These are phyloP conservation scores for Amanita polypyramis DNA, from an alignment of 768 basidiomycete species.

Conservation along the genomic window DNA sequence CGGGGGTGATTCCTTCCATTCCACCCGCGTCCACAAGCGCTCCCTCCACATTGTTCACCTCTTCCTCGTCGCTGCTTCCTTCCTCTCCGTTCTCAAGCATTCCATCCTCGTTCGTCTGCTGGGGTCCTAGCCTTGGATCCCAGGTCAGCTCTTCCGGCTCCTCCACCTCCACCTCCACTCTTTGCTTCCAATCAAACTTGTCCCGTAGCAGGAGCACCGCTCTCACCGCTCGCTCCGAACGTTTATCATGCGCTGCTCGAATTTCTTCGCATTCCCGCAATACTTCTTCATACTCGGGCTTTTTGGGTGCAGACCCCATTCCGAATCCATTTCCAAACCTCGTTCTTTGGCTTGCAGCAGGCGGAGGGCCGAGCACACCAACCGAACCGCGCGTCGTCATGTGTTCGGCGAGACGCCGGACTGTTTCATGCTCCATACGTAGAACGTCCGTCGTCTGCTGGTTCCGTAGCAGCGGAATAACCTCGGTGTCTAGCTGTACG, in stretches of 20 bases:
- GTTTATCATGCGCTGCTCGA: constrained; percentile 57
- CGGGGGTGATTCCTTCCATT: too few species aligned
- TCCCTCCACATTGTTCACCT: constrained; percentile 22
- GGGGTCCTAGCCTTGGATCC: constrained; percentile 40
- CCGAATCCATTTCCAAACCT: constrained; percentile 11
- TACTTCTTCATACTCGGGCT: constrained; percentile 53
- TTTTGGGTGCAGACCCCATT: constrained; percentile 19
- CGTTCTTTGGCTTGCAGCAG: constrained; percentile 10
- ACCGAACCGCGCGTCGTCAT: constrained; percentile 51
- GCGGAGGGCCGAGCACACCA: constrained; percentile 33
- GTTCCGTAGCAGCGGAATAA: constrained; percentile 67
- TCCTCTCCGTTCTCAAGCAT: constrained; percentile 14
- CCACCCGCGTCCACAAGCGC: constrained; percentile 17
- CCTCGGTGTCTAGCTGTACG: constrained; percentile 58
- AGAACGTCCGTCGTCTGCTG: constrained; percentile 75
- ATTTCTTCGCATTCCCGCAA: constrained; percentile 58
- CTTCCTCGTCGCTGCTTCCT: constrained; percentile 18
- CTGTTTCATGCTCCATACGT: constrained; percentile 58
- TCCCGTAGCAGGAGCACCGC: constrained; percentile 73
- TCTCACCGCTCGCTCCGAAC: constrained; percentile 68
- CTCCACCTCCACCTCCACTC: constrained; percentile 71
- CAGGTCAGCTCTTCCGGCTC: constrained; percentile 72
- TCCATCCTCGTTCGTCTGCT: constrained; percentile 1
- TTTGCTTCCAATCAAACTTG: constrained; percentile 73
- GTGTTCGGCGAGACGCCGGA: constrained; percentile 56